A percentile compares a stretch with the other conserved stretches of the same genome.
Conservation (phyloP, 2,329 filamentous ascomycete species). For the Exophiala viscosa region DNA sequence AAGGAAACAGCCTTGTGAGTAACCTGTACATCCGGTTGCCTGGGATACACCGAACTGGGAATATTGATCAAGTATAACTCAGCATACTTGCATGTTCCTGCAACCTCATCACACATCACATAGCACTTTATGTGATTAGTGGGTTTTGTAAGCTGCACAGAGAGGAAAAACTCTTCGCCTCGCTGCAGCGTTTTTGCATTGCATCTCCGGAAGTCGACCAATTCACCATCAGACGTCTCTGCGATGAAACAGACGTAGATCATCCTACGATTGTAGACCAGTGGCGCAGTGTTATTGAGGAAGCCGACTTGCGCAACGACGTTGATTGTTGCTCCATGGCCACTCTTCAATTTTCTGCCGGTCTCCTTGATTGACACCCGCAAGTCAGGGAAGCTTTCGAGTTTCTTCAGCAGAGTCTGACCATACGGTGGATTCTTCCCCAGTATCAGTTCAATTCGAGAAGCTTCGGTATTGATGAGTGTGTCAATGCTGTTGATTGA, state of each 20-base stretch:
- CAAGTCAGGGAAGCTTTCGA: slow-evolving; percentile 69
- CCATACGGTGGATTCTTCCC: slow-evolving; percentile 83
- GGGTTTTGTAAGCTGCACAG: slow-evolving; percentile 51
- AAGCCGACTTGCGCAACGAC: slow-evolving; percentile 68
- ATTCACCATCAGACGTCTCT: slow-evolving; percentile 64
- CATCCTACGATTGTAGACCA: slow-evolving; percentile 60
- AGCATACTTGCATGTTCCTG: slow-evolving; percentile 55
- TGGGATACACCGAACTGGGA: slow-evolving; percentile 43
- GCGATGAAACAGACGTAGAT: slow-evolving; percentile 72
- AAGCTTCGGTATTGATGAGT: slow-evolving; percentile 63
- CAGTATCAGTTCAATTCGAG: slow-evolving; percentile 71
- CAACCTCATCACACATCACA: slow-evolving; percentile 82
- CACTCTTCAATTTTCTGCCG: slow-evolving; percentile 39
- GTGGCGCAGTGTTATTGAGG: slow-evolving; percentile 60
- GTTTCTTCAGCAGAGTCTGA: slow-evolving; percentile 59
- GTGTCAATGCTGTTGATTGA: slow-evolving; percentile 67
- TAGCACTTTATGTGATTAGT: slow-evolving; percentile 63
- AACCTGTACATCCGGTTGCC: slow-evolving; percentile 18
- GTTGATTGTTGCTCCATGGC: slow-evolving; percentile 53
- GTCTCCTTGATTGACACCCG: slow-evolving; percentile 52
- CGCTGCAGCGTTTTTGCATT: slow-evolving; percentile 63
- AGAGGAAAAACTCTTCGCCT: slow-evolving; percentile 59
- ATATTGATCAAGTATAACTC: slow-evolving; percentile 49
- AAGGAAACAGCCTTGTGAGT: slow-evolving; percentile 5
- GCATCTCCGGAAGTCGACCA: slow-evolving; percentile 65